Evolutionary conservation across 1,139 yeast genomes (phyloP).

Genomic region (Geotrichum fermentans): DNA sequence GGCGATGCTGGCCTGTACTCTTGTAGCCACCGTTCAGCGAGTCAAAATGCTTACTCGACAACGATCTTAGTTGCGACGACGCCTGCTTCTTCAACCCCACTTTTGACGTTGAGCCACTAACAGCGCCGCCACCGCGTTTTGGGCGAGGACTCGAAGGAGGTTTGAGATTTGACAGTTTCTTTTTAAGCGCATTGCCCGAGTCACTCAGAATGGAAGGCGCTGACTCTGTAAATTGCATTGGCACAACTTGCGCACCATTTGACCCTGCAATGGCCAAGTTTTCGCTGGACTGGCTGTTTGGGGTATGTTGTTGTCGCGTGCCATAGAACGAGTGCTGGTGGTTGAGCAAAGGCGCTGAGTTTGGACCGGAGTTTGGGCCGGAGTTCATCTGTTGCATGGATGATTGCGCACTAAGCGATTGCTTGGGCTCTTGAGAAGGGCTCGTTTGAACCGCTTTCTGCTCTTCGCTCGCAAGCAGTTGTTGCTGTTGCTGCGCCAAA

Average conservation of each 20-base stretch:
- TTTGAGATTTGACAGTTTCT: constrained; percentile 8
- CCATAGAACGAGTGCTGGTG: constrained; percentile 8
- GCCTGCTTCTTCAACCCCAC: constrained; percentile 6
- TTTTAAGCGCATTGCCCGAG: constrained; percentile 1
- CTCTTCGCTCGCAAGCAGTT: constrained; percentile 16
- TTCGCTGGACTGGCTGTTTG: constrained; percentile 6
- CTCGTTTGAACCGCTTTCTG: not conserved
- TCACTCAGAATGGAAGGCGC: constrained; percentile 13
- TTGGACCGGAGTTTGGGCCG: not conserved
- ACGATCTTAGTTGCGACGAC: constrained; percentile 6
- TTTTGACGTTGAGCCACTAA: not conserved
- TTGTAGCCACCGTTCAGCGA: constrained; percentile 7
- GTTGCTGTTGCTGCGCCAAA: constrained; percentile 19
- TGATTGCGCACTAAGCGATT: constrained; percentile 16
- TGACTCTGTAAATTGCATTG: constrained; percentile 10
- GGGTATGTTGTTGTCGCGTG: not conserved
- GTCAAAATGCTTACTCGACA: constrained; percentile 8
- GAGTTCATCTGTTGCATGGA: constrained; percentile 3
- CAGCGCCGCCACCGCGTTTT: not conserved
- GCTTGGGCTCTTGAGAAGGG: constrained; percentile 19
- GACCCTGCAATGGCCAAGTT: constrained; percentile 1
- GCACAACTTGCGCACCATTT: not conserved
- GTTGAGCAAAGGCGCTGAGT: not conserved
- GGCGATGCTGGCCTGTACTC: constrained; percentile 5
- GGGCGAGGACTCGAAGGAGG: constrained; percentile 7